A percentile compares a stretch with the other conserved stretches of the same genome.
Conservation (phyloP, 164 flowering plant species). For the Vitis amurensis region DNA sequence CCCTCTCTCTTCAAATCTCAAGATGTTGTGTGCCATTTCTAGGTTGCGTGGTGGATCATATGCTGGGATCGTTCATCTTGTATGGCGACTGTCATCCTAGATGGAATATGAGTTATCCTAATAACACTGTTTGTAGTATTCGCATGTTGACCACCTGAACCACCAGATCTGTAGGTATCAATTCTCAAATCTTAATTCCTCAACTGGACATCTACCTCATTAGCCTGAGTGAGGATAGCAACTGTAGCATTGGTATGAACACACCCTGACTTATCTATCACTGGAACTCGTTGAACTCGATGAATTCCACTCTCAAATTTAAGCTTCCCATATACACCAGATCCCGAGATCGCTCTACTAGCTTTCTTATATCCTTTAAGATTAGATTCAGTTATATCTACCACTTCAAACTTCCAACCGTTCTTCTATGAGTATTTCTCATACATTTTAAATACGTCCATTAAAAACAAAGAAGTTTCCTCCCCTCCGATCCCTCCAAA, state of each 20-base stretch:
- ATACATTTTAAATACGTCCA: no score
- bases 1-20: no score
- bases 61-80: constrained; percentile 98
- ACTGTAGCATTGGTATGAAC: constrained; percentile 99
- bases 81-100: constrained; percentile 74
- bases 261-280: constrained; percentile 93
- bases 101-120: constrained; percentile 79
- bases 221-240: constrained; percentile 97
- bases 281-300: constrained; percentile 97
- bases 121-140: constrained; percentile 99
- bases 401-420: no score
- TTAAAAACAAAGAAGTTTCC: no score
- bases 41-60: constrained; percentile 37
- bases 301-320: constrained; percentile 99
- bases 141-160: constrained; percentile 98
- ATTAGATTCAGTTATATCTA: no score
- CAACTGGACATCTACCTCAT: constrained; percentile 91
- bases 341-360: constrained; percentile 34
- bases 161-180: constrained; percentile 96
- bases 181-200: constrained; percentile 86
- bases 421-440: no score
- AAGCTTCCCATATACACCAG: constrained; percentile 79
- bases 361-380: no score
- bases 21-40: no score
- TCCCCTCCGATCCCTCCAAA: no score